A percentile compares a stretch with the other conserved stretches of the same genome.
Evolutionary conservation across 345 rosid genomes (phyloP).

Genomic region (Eucalyptus grandis): DNA sequence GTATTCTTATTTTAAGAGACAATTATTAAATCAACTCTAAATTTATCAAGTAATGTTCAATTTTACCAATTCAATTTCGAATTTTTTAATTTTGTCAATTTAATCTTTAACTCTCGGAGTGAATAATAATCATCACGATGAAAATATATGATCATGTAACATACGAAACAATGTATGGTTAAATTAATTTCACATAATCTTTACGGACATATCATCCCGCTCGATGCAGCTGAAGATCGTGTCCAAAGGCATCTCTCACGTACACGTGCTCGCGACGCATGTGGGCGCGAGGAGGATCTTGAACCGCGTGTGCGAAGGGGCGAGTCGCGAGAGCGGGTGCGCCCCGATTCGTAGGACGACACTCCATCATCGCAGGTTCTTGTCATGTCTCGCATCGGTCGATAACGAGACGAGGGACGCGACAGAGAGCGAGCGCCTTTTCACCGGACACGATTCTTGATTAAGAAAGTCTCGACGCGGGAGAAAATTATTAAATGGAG

Average conservation of each 20-base stretch:
- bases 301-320: background rate
- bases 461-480: background rate
- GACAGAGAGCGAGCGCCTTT: background rate
- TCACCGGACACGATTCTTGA: background rate
- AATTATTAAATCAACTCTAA: background rate
- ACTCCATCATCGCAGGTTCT: background rate
- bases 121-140: background rate
- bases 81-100: background rate
- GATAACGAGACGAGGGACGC: background rate
- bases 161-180: background rate
- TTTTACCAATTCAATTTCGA: accelerated
- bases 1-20: background rate
- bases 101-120: accelerated
- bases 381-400: background rate
- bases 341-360: background rate
- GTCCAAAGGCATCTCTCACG: background rate
- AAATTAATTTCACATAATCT: background rate
- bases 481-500: background rate
- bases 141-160: background rate
- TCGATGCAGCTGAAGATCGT: background rate
- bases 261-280: background rate
- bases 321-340: background rate
- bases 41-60: accelerated
- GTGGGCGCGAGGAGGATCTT: background rate
- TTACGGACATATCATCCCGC: background rate